Evolutionary conservation across 345 rosid genomes (phyloP).

Genomic region (Salix purpurea): DNA sequence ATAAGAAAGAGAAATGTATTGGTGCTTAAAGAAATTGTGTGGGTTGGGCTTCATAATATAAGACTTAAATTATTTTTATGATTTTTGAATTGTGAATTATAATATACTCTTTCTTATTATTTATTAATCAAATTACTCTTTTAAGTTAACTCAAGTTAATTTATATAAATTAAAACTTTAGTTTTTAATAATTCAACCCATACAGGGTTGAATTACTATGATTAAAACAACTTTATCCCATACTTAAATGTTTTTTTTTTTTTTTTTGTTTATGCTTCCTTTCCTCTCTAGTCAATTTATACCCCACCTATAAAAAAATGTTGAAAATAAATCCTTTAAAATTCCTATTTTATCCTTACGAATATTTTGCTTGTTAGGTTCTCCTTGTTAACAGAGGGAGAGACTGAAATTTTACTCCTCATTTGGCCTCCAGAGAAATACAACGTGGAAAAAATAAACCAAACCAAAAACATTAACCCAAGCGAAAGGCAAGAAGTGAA

Average conservation of each 20-base stretch:
- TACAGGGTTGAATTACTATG: too few species aligned
- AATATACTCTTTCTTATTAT: too few species aligned
- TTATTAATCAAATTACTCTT: too few species aligned
- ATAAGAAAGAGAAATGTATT: not conserved
- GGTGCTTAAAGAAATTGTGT: too few species aligned
- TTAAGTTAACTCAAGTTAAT: too few species aligned
- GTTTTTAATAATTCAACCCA: too few species aligned
- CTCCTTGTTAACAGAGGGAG: not conserved
- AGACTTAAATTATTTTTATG: too few species aligned
- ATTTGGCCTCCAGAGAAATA: not conserved
- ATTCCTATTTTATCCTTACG: not conserved
- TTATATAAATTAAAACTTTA: too few species aligned
- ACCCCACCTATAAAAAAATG: not conserved
- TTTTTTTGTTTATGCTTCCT: not conserved
- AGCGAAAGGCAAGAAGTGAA: not conserved
- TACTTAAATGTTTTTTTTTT: not conserved
- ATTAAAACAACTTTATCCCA: too few species aligned
- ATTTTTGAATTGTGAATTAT: too few species aligned
- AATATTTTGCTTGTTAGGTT: not conserved
- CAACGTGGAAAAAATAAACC: not conserved
- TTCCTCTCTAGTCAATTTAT: slow-evolving; percentile 29
- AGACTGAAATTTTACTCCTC: not conserved
- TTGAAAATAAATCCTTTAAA: not conserved
- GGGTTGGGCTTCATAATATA: not conserved
- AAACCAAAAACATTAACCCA: not conserved